Evolutionary conservation across 495 filamentous ascomycete genomes (phyloP), one percentile per base, ranked within the genome.

Genomic region (Penicillium canescens): DNA sequence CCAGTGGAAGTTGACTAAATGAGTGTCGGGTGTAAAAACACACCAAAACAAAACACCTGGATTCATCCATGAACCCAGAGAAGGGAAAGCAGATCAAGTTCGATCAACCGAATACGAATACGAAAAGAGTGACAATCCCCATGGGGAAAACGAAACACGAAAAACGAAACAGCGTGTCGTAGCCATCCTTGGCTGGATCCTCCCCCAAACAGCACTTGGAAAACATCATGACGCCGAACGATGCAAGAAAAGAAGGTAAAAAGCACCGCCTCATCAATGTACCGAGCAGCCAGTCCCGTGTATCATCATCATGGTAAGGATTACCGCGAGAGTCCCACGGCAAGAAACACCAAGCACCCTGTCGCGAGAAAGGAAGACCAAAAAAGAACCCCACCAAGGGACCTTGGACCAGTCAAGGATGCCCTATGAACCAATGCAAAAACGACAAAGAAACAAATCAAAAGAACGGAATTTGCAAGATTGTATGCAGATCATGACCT

Each of bases 201-300:
- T 50, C 49, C 33, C 34, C 41, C 40, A 12, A 55, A 59, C 44
- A 56, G 50, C 50, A 59, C 50, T 59, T 49, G 50, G 55, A 33
- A 56, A 54, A 31, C 42, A 58, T 52, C 60, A 55, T 43, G 56
- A 66, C 63, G 62, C 63, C 63, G 46, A 63, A 60, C 48, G 57
- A 66, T 66, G 63, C 56, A 61, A 57, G 53, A 42, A 42, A 52
- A 42, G 33, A 38, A 21, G 26, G 24, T 36, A 16, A 45, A 41
- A 59, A 52, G 33, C 20, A 50, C 31, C 40, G 41, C 58, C 40
- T 55, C 46, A 31, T 61, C 46, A 55, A 50, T 59, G 51, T 55
- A 57, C 55, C 52, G 26, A 59, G 52, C 56, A 46, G 38, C 52
- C 52, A 46, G 56, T 52, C 50, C 59, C 33, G 50, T 50, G 62